Evolutionary conservation across 2,329 filamentous ascomycete species (phyloP).

Genomic region (Knoxdaviesia proteae): DNA sequence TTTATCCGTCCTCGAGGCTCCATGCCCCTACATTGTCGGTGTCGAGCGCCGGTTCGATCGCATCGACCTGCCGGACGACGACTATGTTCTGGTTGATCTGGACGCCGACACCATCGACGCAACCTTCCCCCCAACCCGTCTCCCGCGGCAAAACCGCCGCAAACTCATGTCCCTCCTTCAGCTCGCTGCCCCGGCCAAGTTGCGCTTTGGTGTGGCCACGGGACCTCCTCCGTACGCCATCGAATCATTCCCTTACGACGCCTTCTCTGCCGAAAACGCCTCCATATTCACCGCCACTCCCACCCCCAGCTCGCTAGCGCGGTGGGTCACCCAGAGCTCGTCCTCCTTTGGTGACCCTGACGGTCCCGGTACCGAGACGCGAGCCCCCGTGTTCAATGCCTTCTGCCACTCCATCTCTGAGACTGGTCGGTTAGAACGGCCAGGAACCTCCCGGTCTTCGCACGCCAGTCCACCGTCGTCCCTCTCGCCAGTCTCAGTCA

Average conservation of each 20-base stretch:
- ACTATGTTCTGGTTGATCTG: conserved; percentile 85
- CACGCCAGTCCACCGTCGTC: conserved; percentile 41
- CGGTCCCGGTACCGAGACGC: conserved; percentile 21
- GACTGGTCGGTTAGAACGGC: conserved; percentile 47
- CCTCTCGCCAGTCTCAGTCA: conserved; percentile 56
- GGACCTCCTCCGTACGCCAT: conserved; percentile 84
- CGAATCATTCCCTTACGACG: conserved; percentile 78
- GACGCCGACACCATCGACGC: conserved; percentile 82
- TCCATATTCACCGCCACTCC: conserved; percentile 58
- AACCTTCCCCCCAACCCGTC: conserved; percentile 50
- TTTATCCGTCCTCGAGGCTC: conserved; percentile 77
- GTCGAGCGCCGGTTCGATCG: conserved; percentile 82
- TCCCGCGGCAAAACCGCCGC: conserved; percentile 74
- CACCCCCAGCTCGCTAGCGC: conserved; percentile 51
- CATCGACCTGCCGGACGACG: conserved; percentile 74
- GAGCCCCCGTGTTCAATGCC: conserved; percentile 68
- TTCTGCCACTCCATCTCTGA: conserved; percentile 61
- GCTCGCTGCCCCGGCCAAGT: conserved; percentile 72
- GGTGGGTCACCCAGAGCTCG: conserved; percentile 77
- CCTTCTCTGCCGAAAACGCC: conserved; percentile 72
- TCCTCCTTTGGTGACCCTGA: conserved; percentile 59
- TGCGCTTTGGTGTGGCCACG: conserved; percentile 65
- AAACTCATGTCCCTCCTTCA: conserved; percentile 81
- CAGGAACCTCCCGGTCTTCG: conserved; percentile 49
- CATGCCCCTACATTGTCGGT: conserved; percentile 91